Conservation (phyloP, 2,329 filamentous ascomycete species). For the Ascochyta viciae-villosae region DNA sequence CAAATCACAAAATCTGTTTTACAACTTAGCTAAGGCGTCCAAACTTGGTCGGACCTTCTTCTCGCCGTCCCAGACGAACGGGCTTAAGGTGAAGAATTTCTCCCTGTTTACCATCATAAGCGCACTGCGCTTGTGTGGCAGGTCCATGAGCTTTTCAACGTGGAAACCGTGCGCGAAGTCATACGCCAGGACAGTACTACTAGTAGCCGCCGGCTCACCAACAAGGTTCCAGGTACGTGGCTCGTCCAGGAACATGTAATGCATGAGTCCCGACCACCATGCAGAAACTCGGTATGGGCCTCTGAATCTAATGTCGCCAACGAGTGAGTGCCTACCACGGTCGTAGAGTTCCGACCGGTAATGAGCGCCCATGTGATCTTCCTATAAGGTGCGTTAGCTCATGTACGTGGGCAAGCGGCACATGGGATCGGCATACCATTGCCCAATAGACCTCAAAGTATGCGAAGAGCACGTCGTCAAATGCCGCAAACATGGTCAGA, state of each 20-base stretch:
- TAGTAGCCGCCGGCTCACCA: constrained; percentile 76
- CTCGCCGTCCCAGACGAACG: constrained; percentile 54
- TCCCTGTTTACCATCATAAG: constrained; percentile 70
- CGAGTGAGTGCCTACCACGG: constrained; percentile 66
- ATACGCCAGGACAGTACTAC: constrained; percentile 74
- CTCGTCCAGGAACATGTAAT: constrained; percentile 67
- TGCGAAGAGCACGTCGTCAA: constrained; percentile 73
- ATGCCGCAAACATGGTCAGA: constrained; percentile 72
- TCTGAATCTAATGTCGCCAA: constrained; percentile 63
- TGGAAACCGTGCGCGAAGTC: constrained; percentile 77
- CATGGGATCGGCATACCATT: constrained; percentile 55
- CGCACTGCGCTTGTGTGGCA: constrained; percentile 75
- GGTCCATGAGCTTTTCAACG: constrained; percentile 74
- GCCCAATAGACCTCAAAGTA: constrained; percentile 87
- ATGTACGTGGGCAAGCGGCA: background rate
- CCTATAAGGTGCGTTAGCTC: constrained; percentile 47
- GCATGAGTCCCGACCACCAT: constrained; percentile 65
- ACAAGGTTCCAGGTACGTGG: constrained; percentile 62
- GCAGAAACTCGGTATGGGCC: constrained; percentile 64
- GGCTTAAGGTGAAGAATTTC: constrained; percentile 73
- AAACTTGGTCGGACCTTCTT: constrained; percentile 45
- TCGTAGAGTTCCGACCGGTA: constrained; percentile 64
- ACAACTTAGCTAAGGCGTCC: constrained; percentile 44
- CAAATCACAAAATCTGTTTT: constrained; percentile 1
- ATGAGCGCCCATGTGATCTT: constrained; percentile 67